Base-by-base conservation (phyloP, 2,329 filamentous ascomycete species). In the Fusarium nelsonii region DNA sequence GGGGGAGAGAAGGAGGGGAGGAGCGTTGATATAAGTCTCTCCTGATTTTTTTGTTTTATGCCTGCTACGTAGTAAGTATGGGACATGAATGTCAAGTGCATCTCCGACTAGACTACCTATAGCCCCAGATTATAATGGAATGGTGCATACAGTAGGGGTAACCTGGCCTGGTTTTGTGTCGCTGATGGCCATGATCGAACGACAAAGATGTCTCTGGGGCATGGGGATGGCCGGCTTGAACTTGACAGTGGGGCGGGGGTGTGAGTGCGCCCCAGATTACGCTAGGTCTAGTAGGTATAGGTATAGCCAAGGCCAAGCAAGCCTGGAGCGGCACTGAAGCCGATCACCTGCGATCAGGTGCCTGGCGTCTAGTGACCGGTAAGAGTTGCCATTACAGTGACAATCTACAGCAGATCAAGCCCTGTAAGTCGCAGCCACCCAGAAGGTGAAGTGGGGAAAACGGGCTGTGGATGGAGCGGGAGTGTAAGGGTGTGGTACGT, bases 131-230 rank as follows among this genome's bases (percentile, higher is more conserved):
- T 53, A 28, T 26, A 30, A 45, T 45, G 15, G 16, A 45, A n/a
- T 44, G 41, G 54, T 28, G 16, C 37, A 15, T 28, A 40, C 36
- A 45, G 43, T 62, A 41, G 58, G 64, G 65, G 53, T 64, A 26
- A 30, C 43, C 48, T 54, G 57, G 51, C 37, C 51, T 46, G 56
- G 30, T 30, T 30, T 30, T 30, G 30, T 30, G 8, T 30, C 8
- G 64, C 52, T 62, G 46, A 56, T 53, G 51, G 39, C 58, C 48
- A 57, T 65, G 58, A 70, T 70, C 67, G 67, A 70, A 70, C 63
- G 63, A 70, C 67, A 43, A 23, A 48, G 23, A 63, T 28, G 46
- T 36, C 57, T 39, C n/a, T 41, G 30, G 32, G 40, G 23, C 37
- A 50, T 52, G 43, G 61, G 46, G 49, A 68, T 51, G 49, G 57